These are phyloP conservation scores for Mycena vitilis DNA, from an alignment of 768 basidiomycete genomes.

Conservation along the genomic window DNA sequence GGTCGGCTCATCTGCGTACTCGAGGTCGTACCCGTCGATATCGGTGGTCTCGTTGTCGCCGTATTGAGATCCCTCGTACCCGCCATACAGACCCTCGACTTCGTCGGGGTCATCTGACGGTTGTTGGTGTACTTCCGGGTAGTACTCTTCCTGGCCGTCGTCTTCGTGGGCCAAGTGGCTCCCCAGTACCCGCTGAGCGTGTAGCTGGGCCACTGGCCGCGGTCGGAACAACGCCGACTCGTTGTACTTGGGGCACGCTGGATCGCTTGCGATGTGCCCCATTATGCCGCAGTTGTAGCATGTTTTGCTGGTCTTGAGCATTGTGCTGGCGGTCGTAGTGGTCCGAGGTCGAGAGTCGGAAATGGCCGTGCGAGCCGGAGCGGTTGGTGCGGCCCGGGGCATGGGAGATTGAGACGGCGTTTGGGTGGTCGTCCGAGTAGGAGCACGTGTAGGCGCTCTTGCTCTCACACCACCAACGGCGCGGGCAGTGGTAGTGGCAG, in stretches of 20 bases:
- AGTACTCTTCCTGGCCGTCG: not conserved
- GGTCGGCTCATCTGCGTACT: not conserved
- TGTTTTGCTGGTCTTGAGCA: too few species aligned
- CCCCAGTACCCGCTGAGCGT: slow-evolving; percentile 1
- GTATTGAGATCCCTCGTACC: slow-evolving; percentile 1
- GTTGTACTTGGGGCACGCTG: not conserved
- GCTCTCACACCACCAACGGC: too few species aligned
- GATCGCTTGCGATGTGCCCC: slow-evolving; percentile 19
- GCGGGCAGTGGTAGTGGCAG: too few species aligned
- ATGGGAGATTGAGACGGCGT: too few species aligned
- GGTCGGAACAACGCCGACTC: slow-evolving; percentile 6
- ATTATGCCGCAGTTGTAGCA: not conserved
- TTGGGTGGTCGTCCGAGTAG: too few species aligned
- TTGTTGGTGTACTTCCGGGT: not conserved
- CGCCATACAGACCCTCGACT: slow-evolving; percentile 1
- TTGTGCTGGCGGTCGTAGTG: too few species aligned
- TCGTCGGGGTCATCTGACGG: not conserved
- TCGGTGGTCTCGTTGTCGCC: not conserved
- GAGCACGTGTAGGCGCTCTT: too few species aligned
- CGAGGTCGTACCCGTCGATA: too few species aligned
- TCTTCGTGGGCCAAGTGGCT: not conserved
- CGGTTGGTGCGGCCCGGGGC: too few species aligned
- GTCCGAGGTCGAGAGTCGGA: too few species aligned
- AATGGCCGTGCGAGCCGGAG: too few species aligned
- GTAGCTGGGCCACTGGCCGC: not conserved